Evolutionary conservation across 2,329 filamentous ascomycete species (phyloP), one percentile per base, ranked within the genome.

Genomic region (Macroventuria anomochaeta): DNA sequence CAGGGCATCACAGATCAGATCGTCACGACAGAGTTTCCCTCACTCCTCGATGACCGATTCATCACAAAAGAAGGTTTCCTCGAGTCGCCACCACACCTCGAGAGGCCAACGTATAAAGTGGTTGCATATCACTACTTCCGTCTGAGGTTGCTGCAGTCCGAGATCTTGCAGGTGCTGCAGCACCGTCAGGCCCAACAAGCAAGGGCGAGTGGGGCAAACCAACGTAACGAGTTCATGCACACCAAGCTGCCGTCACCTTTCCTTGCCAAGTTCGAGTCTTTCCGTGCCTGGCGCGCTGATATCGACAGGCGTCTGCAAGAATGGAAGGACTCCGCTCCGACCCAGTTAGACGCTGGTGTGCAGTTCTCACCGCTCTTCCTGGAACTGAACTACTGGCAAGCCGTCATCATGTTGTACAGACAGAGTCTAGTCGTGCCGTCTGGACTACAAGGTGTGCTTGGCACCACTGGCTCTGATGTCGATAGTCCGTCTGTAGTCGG

Each of bases 361-460:
- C 86, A 86, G 3, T 97, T 97, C 72, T 92, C 90, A 0, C 87
- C 90, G 1, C 89, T 96, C 50, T 96, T 97, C 66, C 77, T 97
- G 4, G 91, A 97, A 66, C 82, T 97, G 56, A 97, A 97, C 74
- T 97, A 97, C 75, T 97, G 93, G 93, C 93, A 97, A 73, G 91
- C 92, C 3, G 87, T 97, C 56, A 96, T 97, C 62, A 92, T 97
- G 88, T 83, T 97, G 17, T 97, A 97, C 73, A 83, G 93, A 49
- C 93, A 96, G 74, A 95, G 92, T 73, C 76, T 96, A 57, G 89
- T 90, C 41, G 90, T 96, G 15, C 93, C 93, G 0, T 85, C 89
- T 33, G 86, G 92, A 68, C 86, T 97, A 53, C 91, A 93, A 47
- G 87, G 87, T 47, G 93, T 97, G 75, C 86, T 86, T 6, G 83